Evolutionary conservation across 345 rosid species (phyloP), one percentile per base, ranked within the genome.

Genomic region (Arabidopsis arenosa): DNA sequence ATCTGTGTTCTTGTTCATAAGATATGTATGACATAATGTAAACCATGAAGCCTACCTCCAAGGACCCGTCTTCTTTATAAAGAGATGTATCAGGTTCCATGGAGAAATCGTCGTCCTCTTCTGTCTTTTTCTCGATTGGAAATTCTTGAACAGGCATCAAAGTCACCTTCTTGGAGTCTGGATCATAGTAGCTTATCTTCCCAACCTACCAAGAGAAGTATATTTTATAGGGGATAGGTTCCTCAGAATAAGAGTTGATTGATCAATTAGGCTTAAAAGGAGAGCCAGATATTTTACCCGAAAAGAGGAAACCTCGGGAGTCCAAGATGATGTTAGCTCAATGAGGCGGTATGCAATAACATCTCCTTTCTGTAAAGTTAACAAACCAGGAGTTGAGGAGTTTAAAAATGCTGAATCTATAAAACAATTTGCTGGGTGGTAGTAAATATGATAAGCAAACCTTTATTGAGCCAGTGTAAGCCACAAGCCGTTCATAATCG

Each of bases 271-370:
- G 17, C 33, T 35, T 39, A 60, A 13, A 79, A 44, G 35, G 65
- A 23, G 80, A 17, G 75, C 9, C 63, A 30, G 47, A 68, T 75
- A 40, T 35, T 54, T 59, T 89, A 96, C 99, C 48, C 89, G 83
- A 68, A 83, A 93, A 49, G 92, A 78, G 36, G 98, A 84, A 64
- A 86, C 76, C 82, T 93, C 98, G 6, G 98, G 99, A 39, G 94
- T 90, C 99, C 98, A 93, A 68, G 90, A 87, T 15, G 90, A 85
- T 60, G 98, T 83, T 44, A 96, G 84, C 85, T 96, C 96, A 79
- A 96, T 81, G 45, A 93, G 68, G 36, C 92, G 92, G 82, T 96
- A 96, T 23, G 99, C 98, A 56, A 96, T 85, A 30, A 91, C 79
- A 79, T 93, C 96, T 26, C 94, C 98, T 83, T 78, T 90, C 99